A percentile compares a stretch with the other conserved stretches of the same genome.
phyloP scores from a whole-genome alignment of 2,329 filamentous ascomycete species.

The Ophiosphaerella herpotricha region DNA sequence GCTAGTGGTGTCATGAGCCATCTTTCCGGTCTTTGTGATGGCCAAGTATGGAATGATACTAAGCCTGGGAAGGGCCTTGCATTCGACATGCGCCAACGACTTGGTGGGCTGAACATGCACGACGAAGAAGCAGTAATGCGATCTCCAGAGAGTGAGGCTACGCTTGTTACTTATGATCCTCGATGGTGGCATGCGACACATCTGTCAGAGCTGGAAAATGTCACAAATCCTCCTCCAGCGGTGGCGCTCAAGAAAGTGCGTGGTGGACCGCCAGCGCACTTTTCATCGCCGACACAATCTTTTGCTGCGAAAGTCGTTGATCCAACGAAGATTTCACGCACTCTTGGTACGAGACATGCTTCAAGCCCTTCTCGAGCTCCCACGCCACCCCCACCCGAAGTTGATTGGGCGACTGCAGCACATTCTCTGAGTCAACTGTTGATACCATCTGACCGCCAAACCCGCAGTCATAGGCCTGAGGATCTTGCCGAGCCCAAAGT shows the following conservation, averaged over 20 bases:
- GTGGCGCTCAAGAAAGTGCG: slow-evolving; percentile 65
- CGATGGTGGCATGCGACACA: slow-evolving; percentile 51
- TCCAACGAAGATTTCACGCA: slow-evolving; percentile 67
- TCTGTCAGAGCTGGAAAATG: slow-evolving; percentile 39
- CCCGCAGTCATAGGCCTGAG: slow-evolving; percentile 74
- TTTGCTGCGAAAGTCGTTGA: slow-evolving; percentile 80
- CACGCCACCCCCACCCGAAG: slow-evolving; percentile 75
- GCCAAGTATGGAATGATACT: slow-evolving; percentile 43
- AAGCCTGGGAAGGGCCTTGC: slow-evolving; percentile 55
- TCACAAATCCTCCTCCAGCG: slow-evolving; percentile 37
- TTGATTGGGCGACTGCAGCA: slow-evolving; percentile 83
- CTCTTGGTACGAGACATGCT: slow-evolving; percentile 57
- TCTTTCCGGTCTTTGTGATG: slow-evolving; percentile 76
- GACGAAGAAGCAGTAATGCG: slow-evolving; percentile 24
- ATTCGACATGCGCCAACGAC: slow-evolving; percentile 62
- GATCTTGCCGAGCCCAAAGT: slow-evolving; percentile 69
- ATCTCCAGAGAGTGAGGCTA: slow-evolving; percentile 23
- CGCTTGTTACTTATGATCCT: slow-evolving; percentile 43
- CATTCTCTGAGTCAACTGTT: slow-evolving; percentile 82
- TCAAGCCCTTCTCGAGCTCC: slow-evolving; percentile 51
- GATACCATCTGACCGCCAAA: slow-evolving; percentile 76
- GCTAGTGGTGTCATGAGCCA: slow-evolving; percentile 89
- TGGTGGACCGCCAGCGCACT: slow-evolving; percentile 67
- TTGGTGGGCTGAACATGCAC: slow-evolving; percentile 49
- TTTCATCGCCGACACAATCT: slow-evolving; percentile 84